Evolutionary conservation across 2,329 filamentous ascomycete genomes (phyloP).

Genomic region (Cercospora sp.): DNA sequence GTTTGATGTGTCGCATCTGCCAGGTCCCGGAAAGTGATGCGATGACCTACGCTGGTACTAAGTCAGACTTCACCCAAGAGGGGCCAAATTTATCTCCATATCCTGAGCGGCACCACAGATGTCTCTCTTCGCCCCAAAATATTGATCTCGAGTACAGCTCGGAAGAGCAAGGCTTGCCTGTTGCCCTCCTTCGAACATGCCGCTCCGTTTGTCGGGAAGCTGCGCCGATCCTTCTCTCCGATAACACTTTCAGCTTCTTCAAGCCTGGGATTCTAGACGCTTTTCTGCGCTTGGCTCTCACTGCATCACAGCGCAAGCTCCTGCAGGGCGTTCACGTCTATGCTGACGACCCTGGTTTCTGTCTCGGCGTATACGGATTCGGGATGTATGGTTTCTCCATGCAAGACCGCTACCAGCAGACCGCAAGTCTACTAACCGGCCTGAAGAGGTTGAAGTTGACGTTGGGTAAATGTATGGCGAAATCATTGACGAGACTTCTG

Average conservation of each 20-base stretch:
- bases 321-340: neutral
- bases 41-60: no score
- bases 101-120: neutral
- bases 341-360: neutral
- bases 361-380: slow-evolving; percentile 1
- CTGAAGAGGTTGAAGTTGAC: neutral
- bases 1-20: no score
- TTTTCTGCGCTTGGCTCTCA: slow-evolving; percentile 3
- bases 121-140: neutral
- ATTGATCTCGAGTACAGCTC: neutral
- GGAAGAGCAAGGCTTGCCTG: neutral
- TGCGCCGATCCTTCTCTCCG: neutral
- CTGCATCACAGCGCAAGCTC: neutral
- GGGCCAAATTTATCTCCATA: neutral
- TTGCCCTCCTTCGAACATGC: slow-evolving; percentile 1
- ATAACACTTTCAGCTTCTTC: slow-evolving; percentile 6
- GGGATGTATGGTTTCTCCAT: neutral
- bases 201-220: slow-evolving; percentile 2
- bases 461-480: neutral
- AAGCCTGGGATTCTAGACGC: neutral
- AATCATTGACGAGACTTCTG: neutral
- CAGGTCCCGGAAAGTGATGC: no score
- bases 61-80: neutral
- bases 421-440: neutral
- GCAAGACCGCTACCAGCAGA: neutral